Evolutionary conservation across 768 basidiomycete species (phyloP).

Genomic region (Fibroporia radiculosa): DNA sequence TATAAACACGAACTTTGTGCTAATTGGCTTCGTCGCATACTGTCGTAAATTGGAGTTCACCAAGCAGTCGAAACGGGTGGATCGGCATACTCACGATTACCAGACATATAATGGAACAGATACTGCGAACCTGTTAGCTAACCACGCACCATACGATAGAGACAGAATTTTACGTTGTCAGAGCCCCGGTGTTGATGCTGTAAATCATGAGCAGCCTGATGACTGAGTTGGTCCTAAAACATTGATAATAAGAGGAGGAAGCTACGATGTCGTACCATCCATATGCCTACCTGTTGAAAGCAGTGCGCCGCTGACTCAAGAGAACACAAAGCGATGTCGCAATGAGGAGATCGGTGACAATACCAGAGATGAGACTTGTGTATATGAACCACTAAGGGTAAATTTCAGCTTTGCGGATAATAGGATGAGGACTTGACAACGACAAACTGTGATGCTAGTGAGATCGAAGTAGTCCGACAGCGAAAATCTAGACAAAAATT

Average conservation of each 20-base stretch:
- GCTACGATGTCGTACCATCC: too few relatives aligned
- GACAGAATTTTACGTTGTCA: slow-evolving; percentile 15
- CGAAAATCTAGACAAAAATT: background rate
- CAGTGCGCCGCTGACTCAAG: slow-evolving; percentile 10
- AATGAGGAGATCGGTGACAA: slow-evolving; percentile 17
- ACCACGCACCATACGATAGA: background rate
- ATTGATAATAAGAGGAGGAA: too few relatives aligned
- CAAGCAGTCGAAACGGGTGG: background rate
- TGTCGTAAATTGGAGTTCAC: background rate
- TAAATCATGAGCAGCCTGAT: slow-evolving; percentile 18
- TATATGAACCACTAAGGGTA: background rate
- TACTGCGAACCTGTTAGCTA: background rate
- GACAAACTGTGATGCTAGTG: background rate
- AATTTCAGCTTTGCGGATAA: background rate
- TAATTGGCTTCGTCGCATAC: slow-evolving; percentile 6
- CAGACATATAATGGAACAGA: slow-evolving; percentile 16
- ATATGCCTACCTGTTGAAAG: background rate
- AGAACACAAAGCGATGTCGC: slow-evolving; percentile 15
- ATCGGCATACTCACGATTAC: slow-evolving; percentile 12
- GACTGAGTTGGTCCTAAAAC: slow-evolving; percentile 14
- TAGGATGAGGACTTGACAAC: background rate
- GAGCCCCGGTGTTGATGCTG: slow-evolving; percentile 18
- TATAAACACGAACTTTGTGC: slow-evolving; percentile 17
- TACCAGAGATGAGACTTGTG: slow-evolving; percentile 12
- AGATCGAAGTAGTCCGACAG: background rate